These are phyloP conservation scores for Daldinia bambusicola DNA, from an alignment of 495 filamentous ascomycete species.

Conservation along the genomic window DNA sequence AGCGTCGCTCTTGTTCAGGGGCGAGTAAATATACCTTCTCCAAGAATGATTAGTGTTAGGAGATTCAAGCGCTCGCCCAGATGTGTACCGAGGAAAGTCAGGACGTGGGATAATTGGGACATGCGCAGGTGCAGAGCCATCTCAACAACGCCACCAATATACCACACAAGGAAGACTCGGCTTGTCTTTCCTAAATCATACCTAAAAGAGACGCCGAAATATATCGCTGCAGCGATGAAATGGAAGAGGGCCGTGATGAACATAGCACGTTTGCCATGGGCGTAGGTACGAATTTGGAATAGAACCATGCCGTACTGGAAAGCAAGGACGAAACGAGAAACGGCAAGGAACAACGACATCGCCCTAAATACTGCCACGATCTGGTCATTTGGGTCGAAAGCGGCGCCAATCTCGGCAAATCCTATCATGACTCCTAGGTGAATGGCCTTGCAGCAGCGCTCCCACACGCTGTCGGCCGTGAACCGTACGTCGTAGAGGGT, in stretches of 20 bases:
- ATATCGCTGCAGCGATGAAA: constrained; percentile 54
- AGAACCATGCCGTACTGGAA: constrained; percentile 67
- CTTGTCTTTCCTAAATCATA: constrained; percentile 44
- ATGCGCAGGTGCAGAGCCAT: constrained; percentile 63
- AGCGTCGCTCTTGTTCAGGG: background rate
- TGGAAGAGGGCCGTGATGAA: constrained; percentile 58
- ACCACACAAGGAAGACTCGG: constrained; percentile 66
- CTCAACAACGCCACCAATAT: constrained; percentile 66
- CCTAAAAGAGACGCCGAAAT: constrained; percentile 59
- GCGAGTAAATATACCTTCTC: constrained; percentile 62
- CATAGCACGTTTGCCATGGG: constrained; percentile 51
- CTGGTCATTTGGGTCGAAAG: constrained; percentile 59
- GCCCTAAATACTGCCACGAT: constrained; percentile 63
- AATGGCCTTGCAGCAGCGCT: constrained; percentile 69
- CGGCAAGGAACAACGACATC: constrained; percentile 65
- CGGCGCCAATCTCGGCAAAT: constrained; percentile 69
- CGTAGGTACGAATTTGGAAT: constrained; percentile 56
- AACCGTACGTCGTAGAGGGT: constrained; percentile 76
- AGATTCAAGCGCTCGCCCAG: constrained; percentile 73
- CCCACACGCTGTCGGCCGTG: constrained; percentile 72
- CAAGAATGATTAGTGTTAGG: constrained; percentile 75
- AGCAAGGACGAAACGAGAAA: constrained; percentile 65
- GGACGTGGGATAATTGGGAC: constrained; percentile 62
- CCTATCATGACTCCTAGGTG: constrained; percentile 73
- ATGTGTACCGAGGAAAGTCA: constrained; percentile 73